Evolutionary conservation across 768 basidiomycete species (phyloP), one percentile per base, ranked within the genome.

Genomic region (Dacryopinax primogenitus): DNA sequence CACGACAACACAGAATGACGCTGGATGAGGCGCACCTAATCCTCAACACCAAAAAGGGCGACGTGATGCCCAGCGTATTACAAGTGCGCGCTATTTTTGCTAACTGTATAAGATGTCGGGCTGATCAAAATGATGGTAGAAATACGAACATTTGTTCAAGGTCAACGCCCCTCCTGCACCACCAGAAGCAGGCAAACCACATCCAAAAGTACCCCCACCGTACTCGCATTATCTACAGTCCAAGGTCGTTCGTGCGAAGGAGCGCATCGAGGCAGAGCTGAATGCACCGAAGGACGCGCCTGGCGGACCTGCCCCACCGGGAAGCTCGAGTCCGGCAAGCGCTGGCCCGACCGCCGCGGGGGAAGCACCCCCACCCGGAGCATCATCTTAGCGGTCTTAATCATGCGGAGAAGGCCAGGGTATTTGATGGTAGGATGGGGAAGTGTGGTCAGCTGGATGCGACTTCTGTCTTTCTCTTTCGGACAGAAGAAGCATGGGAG

Each of bases 151-250:
- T 71, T 78, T 98, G 63, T 96, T 97, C 81, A 87, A 89, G 75
- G 85, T 85, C 51, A 99, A 99, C 74, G 80, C 86, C 26, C 86
- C 87, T 12, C 79, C 83, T n/a, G 78, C 80, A 66, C 76, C 70
- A 64, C 80, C 80, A 69, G 76, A 75, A 36, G 66, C 80, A 39
- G 70, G 80, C 15, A 77, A 81, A 36, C 82, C 79, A 72, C 76
- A 75, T 26, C 72, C 76, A 3, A 69, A 76, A 26, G 67, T 21
- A 16, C 77, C 74, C 30, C 80, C 80, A 23, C 70, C 76, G 36
- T 80, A 92, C 73, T 93, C 92, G 35, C 90, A 93, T 75, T 98
- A 98, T 76, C 80, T 98, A 13, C 94, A 95, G 73, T 94, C 92
- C 33, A 99, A 99, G 77, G 91, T 99, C n/a, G 84, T 91, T 47